Evolutionary conservation across 2,329 filamentous ascomycete species (phyloP).

Genomic region (Colletotrichum graminicola): DNA sequence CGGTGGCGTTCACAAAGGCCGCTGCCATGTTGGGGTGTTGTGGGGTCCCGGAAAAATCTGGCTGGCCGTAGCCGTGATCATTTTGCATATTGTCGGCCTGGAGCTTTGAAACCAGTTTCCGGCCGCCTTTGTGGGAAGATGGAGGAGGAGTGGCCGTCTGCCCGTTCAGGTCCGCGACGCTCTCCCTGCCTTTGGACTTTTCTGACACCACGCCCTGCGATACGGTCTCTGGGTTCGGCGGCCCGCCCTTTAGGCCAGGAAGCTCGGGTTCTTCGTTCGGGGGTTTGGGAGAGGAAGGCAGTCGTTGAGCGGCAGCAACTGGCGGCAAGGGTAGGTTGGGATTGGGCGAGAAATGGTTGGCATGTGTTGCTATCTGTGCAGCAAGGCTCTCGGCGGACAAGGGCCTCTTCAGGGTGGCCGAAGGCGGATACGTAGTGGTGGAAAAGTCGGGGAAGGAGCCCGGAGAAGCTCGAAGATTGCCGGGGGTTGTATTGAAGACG

Average conservation of each 20-base stretch:
- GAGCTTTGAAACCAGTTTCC: conserved; percentile 66
- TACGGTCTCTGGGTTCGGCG: conserved; percentile 39
- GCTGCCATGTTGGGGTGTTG: conserved; percentile 62
- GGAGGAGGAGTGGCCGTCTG: conserved; percentile 73
- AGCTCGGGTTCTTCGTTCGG: conserved; percentile 50
- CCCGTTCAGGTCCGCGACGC: conserved; percentile 53
- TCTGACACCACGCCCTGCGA: conserved; percentile 55
- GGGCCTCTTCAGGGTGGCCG: conserved; percentile 60
- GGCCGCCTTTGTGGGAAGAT: conserved; percentile 66
- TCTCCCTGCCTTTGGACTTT: conserved; percentile 59
- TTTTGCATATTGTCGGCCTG: conserved; percentile 66
- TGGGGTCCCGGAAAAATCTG: conserved; percentile 64
- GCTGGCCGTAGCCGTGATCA: conserved; percentile 66
- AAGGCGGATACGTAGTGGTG: conserved; percentile 51
- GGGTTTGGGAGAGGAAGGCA: conserved; percentile 69
- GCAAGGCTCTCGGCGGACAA: conserved; percentile 64
- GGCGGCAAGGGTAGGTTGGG: conserved; percentile 67
- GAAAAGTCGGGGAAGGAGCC: conserved; percentile 61
- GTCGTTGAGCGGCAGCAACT: conserved; percentile 68
- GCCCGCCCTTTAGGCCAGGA: conserved; percentile 49
- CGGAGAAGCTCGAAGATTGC: conserved; percentile 64
- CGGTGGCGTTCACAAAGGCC: conserved; percentile 60
- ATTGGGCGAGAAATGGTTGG: conserved; percentile 69
- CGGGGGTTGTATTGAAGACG: conserved; percentile 74
- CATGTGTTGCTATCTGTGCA: conserved; percentile 70